These are phyloP conservation scores for Corymbia maculata DNA, from an alignment of 345 rosid species.

Conservation along the genomic window DNA sequence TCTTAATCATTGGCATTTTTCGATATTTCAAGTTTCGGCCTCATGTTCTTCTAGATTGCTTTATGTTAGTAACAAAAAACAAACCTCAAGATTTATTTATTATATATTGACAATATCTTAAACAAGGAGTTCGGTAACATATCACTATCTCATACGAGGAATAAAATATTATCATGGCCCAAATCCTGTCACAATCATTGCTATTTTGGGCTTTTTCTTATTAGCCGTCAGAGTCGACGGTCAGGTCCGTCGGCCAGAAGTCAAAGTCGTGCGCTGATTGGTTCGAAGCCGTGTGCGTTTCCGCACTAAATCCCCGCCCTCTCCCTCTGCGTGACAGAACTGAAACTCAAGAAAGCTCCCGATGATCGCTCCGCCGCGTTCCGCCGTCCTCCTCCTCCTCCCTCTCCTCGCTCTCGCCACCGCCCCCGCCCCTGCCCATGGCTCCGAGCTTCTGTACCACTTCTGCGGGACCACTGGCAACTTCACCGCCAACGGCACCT, in stretches of 20 bases:
- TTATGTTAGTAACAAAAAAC: neutral
- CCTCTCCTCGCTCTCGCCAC: neutral
- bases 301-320: neutral
- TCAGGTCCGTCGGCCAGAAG: neutral
- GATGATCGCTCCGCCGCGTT: neutral
- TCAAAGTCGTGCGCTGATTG: neutral
- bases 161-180: neutral
- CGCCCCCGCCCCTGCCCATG: neutral
- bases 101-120: no score
- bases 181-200: neutral
- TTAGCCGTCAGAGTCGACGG: neutral
- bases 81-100: neutral
- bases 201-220: neutral
- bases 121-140: no score
- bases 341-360: neutral
- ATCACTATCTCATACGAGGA: neutral
- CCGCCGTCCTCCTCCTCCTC: neutral
- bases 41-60: no score
- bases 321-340: neutral
- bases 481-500: neutral
- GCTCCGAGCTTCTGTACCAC: neutral
- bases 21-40: no score
- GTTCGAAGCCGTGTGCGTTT: neutral
- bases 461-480: neutral
- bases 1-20: no score